phyloP scores from a whole-genome alignment of 1,284 basidiomycete species.

The Inonotus obliquus region DNA sequence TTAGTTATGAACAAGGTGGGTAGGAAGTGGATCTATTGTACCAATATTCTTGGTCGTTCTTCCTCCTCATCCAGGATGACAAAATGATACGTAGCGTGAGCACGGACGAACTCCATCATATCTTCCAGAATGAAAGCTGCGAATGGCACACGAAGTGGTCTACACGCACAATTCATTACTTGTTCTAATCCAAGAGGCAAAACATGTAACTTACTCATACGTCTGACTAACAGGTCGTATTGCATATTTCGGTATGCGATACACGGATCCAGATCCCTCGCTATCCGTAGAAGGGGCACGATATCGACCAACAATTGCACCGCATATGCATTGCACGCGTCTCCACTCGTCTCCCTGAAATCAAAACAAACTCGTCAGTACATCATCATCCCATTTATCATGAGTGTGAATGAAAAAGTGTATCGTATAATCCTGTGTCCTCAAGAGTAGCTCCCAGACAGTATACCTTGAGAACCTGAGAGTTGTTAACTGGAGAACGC shows the following conservation, averaged over 20 bases:
- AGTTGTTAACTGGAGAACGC: conserved; percentile 73
- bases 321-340: conserved; percentile 70
- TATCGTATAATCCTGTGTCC: conserved; percentile 38
- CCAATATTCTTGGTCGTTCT: conserved; percentile 71
- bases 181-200: conserved; percentile 14
- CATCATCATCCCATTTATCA: not conserved
- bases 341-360: conserved; percentile 57
- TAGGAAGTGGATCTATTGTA: conserved; percentile 31
- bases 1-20: not conserved
- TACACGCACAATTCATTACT: conserved; percentile 26
- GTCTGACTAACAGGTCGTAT: conserved; percentile 65
- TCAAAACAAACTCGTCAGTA: conserved; percentile 1
- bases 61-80: conserved; percentile 80
- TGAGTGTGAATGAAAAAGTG: conserved; percentile 23
- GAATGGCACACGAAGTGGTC: conserved; percentile 61
- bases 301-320: conserved; percentile 69
- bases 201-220: conserved; percentile 47
- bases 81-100: conserved; percentile 88
- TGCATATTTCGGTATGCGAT: conserved; percentile 76
- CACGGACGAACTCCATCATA: conserved; percentile 82
- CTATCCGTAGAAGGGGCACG: conserved; percentile 43
- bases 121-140: conserved; percentile 83
- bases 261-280: conserved; percentile 37
- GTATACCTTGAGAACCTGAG: conserved; percentile 60
- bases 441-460: conserved; percentile 82